A percentile compares a stretch with the other conserved stretches of the same genome.
phyloP scores from a whole-genome alignment of 2,329 filamentous ascomycete genomes.

The Monilinia fructicola region DNA sequence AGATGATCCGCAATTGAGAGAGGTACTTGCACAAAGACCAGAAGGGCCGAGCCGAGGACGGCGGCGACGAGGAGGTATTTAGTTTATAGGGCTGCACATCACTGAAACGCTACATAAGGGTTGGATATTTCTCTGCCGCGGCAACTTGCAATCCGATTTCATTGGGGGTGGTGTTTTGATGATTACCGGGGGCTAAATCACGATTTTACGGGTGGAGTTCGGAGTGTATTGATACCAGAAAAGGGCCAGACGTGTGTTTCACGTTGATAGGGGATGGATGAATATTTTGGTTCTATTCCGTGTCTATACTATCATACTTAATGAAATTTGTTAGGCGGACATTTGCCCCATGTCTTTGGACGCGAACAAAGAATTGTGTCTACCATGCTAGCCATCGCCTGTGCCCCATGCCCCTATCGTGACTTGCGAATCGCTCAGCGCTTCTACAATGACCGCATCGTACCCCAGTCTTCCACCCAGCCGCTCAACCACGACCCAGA shows the following conservation, averaged over 20 bases:
- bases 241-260: neutral
- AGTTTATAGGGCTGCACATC: neutral
- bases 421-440: conserved; percentile 45
- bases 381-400: conserved; percentile 31
- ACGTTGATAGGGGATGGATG: neutral
- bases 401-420: conserved; percentile 40
- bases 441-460: conserved; percentile 54
- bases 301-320: conserved; percentile 17
- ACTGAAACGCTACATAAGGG: neutral
- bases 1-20: conserved; percentile 76
- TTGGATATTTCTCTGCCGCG: neutral
- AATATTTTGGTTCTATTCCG: neutral
- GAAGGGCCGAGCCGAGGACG: conserved; percentile 82
- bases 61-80: conserved; percentile 53
- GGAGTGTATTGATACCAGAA: conserved; percentile 22
- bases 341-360: neutral
- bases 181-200: neutral
- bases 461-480: conserved; percentile 53
- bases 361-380: neutral
- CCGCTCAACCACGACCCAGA: conserved; percentile 82
- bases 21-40: conserved; percentile 81
- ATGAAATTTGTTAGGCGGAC: neutral
- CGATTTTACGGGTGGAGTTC: conserved; percentile 27
- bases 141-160: neutral
- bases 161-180: neutral